phyloP scores from a whole-genome alignment of 2,329 filamentous ascomycete genomes.

The Nemania sp. region DNA sequence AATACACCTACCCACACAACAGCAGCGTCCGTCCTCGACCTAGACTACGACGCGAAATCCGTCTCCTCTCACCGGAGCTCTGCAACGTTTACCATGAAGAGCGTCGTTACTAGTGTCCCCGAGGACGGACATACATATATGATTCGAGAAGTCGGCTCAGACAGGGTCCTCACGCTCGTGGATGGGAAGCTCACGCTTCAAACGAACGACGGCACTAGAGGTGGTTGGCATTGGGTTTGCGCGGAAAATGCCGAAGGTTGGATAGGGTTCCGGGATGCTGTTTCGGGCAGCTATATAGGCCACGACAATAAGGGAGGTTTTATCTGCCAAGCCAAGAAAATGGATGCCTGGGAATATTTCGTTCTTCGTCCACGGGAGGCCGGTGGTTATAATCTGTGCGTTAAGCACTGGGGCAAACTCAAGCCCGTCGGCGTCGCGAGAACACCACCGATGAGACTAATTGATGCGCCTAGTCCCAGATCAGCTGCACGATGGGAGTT shows the following conservation, averaged over 20 bases:
- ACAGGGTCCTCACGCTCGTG: conserved; percentile 9
- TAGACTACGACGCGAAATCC: not conserved
- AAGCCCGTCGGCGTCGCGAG: conserved; percentile 19
- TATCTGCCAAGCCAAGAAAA: not conserved
- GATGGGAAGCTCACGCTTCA: conserved; percentile 15
- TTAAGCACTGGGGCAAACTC: conserved; percentile 1
- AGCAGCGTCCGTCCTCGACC: not conserved
- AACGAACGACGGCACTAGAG: not conserved
- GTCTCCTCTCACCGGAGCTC: not conserved
- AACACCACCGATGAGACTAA: not conserved
- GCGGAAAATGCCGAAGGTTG: conserved; percentile 25
- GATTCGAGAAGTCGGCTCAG: conserved; percentile 29
- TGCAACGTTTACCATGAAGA: not conserved
- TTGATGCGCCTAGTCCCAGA: not conserved
- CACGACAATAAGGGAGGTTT: conserved; percentile 21
- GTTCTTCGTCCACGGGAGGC: conserved; percentile 27
- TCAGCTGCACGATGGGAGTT: conserved; percentile 38
- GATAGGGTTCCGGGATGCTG: conserved; percentile 33
- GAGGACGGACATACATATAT: conserved; percentile 36
- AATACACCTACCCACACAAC: conserved; percentile 5
- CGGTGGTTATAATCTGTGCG: conserved; percentile 33
- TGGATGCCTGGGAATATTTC: conserved; percentile 22
- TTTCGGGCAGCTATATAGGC: conserved; percentile 33
- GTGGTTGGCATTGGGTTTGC: conserved; percentile 40
- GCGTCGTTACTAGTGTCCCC: conserved; percentile 23